Percentiles rank a stretch among this genome's conserved stretches.
Conservation (phyloP, 1,284 basidiomycete species). For the Takashimella tepidaria region DNA sequence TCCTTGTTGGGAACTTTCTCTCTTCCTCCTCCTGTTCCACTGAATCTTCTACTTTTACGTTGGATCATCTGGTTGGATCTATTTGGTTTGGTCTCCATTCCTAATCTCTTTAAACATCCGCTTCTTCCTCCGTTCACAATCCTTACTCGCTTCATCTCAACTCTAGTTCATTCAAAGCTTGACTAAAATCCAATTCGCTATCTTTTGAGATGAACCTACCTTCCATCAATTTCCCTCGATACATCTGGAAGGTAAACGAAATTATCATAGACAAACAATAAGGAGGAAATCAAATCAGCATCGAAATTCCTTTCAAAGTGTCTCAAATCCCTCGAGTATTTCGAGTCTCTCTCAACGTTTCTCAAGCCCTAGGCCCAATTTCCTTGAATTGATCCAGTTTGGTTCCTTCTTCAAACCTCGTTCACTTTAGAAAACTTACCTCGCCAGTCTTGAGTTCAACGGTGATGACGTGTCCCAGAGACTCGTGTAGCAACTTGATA, state of each 20-base stretch:
- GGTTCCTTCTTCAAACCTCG: too few relatives aligned
- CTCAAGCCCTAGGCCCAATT: background rate
- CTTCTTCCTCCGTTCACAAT: constrained; percentile 6
- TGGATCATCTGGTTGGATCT: too few relatives aligned
- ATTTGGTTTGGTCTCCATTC: background rate
- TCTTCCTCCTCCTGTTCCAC: too few relatives aligned
- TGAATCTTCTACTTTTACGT: too few relatives aligned
- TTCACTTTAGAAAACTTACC: constrained; percentile 37
- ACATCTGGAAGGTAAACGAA: constrained; percentile 57
- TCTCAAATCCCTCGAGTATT: background rate
- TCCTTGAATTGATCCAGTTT: background rate
- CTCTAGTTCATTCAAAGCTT: background rate
- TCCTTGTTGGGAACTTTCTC: too few relatives aligned
- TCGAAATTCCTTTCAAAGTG: background rate
- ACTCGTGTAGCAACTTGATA: constrained; percentile 87
- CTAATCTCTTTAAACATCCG: background rate
- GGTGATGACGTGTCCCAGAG: constrained; percentile 92
- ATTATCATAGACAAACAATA: background rate
- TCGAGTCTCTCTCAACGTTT: background rate
- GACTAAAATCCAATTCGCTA: too few relatives aligned
- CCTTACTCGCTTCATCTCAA: too few relatives aligned
- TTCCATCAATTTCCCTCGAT: constrained; percentile 95
- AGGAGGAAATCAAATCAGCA: background rate
- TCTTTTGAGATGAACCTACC: constrained; percentile 53
- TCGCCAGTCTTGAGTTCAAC: constrained; percentile 94